Conservation (phyloP, 257 asterid species). For the Nicotiana sylvestris region DNA sequence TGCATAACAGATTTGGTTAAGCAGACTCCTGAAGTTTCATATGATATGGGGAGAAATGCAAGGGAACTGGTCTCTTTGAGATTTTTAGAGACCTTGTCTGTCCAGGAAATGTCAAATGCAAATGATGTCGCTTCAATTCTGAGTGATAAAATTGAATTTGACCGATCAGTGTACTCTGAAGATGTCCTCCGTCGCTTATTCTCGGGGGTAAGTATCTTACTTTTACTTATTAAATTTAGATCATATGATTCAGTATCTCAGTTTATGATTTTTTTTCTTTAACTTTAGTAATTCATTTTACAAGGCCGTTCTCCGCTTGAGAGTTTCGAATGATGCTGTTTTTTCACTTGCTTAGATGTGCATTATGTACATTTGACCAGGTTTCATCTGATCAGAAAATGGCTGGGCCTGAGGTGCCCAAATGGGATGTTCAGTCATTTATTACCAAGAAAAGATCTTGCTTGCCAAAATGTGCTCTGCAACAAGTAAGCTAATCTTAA, state of each 20-base stretch:
- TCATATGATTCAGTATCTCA: background rate
- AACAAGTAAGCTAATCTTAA: conserved; percentile 32
- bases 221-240: background rate
- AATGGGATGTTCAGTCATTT: conserved; percentile 57
- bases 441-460: conserved; percentile 37
- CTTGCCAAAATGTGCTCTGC: conserved; percentile 30
- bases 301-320: background rate
- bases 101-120: conserved; percentile 17
- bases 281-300: background rate
- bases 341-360: conserved; percentile 14
- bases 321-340: background rate
- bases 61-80: conserved; percentile 49
- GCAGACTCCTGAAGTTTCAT: conserved; percentile 34
- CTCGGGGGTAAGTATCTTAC: conserved; percentile 30
- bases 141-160: conserved; percentile 23
- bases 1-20: conserved; percentile 41
- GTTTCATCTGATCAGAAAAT: conserved; percentile 24
- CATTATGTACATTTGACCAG: conserved; percentile 24
- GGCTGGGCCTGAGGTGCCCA: conserved; percentile 33
- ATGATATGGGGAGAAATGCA: conserved; percentile 40
- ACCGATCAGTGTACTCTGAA: conserved; percentile 37
- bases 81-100: conserved; percentile 40
- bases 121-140: conserved; percentile 18
- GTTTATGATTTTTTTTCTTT: background rate
- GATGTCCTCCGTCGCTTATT: conserved; percentile 39